A percentile compares a stretch with the other conserved stretches of the same genome.
Conservation (phyloP, 2,329 filamentous ascomycete species). For the Alternaria infectoria region DNA sequence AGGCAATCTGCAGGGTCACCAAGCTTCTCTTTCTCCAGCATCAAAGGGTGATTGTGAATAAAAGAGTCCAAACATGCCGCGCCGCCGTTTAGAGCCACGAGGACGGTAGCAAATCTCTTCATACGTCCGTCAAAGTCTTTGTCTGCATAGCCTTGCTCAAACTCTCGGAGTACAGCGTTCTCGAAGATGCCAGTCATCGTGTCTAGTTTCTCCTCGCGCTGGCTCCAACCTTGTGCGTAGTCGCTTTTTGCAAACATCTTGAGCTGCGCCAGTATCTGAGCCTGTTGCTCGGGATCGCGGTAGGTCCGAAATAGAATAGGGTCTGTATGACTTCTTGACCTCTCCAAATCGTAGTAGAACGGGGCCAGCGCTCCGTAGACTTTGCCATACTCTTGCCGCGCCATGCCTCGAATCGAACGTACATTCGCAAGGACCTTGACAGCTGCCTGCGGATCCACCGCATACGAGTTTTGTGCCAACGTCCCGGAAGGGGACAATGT, state of each 20-base stretch:
- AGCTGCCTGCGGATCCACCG: conserved; percentile 65
- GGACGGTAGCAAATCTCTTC: conserved; percentile 85
- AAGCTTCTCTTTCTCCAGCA: conserved; percentile 73
- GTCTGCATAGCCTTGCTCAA: conserved; percentile 88
- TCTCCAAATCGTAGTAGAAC: conserved; percentile 83
- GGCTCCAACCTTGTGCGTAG: conserved; percentile 73
- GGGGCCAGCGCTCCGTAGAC: conserved; percentile 87
- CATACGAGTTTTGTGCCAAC: conserved; percentile 37
- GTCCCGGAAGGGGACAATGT: conserved; percentile 55
- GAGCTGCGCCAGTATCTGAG: conserved; percentile 84
- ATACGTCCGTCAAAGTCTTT: conserved; percentile 89
- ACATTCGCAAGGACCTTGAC: conserved; percentile 73
- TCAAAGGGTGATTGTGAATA: conserved; percentile 85
- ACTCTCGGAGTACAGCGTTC: conserved; percentile 86
- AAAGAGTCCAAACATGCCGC: conserved; percentile 81
- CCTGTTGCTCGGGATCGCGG: conserved; percentile 86
- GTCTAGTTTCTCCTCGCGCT: conserved; percentile 73
- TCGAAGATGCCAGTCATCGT: conserved; percentile 85
- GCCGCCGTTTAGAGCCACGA: conserved; percentile 82
- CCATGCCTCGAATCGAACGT: conserved; percentile 81
- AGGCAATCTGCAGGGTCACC: conserved; percentile 83
- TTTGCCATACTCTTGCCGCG: conserved; percentile 88
- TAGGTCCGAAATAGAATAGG: conserved; percentile 87
- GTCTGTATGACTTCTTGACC: conserved; percentile 75
- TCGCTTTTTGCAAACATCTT: conserved; percentile 81